Conservation (phyloP, 129 eudicot genomes). For the Sambucus nigra region DNA sequence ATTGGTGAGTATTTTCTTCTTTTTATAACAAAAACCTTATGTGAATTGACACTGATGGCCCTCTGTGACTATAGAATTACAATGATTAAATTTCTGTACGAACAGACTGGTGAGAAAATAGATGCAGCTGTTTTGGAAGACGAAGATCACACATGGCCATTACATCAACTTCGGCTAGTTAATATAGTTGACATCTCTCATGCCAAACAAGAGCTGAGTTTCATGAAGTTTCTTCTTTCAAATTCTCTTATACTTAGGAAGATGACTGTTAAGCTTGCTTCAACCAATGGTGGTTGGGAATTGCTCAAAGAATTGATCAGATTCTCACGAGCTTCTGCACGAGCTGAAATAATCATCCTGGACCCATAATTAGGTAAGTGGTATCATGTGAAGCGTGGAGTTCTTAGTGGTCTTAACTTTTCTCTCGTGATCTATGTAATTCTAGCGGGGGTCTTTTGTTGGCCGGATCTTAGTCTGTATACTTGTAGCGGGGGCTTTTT, state of each 20-base stretch:
- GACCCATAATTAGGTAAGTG: slow-evolving; percentile 36
- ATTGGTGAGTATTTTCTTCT: slow-evolving; percentile 76
- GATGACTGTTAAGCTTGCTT: slow-evolving; percentile 72
- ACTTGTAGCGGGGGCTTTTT: too few species aligned
- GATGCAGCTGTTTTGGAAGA: slow-evolving; percentile 30
- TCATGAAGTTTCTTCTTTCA: slow-evolving; percentile 67
- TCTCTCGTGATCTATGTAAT: too few species aligned
- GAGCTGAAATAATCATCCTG: slow-evolving; percentile 55
- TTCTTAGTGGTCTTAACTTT: too few species aligned
- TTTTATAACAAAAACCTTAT: too few species aligned
- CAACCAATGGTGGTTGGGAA: slow-evolving; percentile 54
- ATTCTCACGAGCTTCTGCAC: slow-evolving; percentile 65
- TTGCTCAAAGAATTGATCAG: slow-evolving; percentile 62
- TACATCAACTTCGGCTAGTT: slow-evolving; percentile 42
- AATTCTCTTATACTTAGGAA: slow-evolving; percentile 64
- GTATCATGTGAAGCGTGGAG: too few species aligned
- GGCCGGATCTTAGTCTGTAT: too few species aligned
- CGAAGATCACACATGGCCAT: slow-evolving; percentile 28
- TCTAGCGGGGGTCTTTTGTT: too few species aligned
- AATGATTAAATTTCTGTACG: too few species aligned
- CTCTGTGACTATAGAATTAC: too few species aligned
- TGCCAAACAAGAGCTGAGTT: slow-evolving; percentile 46
- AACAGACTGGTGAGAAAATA: slow-evolving; percentile 25
- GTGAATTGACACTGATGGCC: too few species aligned
- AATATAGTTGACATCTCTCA: slow-evolving; percentile 60